Base-by-base conservation (phyloP, 768 basidiomycete species). In the Pleurotus giganteus region DNA sequence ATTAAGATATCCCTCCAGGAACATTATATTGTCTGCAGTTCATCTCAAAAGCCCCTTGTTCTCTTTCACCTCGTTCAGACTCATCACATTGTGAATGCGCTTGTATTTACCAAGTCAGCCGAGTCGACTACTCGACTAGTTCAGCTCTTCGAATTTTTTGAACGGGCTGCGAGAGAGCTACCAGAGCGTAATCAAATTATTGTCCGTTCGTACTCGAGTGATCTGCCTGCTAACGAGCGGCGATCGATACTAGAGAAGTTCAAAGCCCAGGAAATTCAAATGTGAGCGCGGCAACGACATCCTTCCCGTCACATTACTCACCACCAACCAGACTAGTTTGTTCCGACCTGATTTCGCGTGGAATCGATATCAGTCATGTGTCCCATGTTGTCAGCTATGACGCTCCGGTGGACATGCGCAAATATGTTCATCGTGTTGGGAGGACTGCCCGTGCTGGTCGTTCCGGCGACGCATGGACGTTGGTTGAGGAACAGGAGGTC, bases 361-460 rank as follows among this genome's bases (percentile, higher is more conserved):
- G 97, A 9, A 94, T 98, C 57, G 96, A 98, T 64, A 90, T 99
- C 55, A 89, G 86, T 55, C 85, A 92, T 59, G 92, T 98, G 29
- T 83, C 86, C 2, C 91, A 97, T 68, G 96, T 99, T 27, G 83
- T 99, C 44, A 94, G 88, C 64, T 98, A 99, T 68, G 97, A 99
- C 66, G 86, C 84, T 2, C 95, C 97, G 7, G 81, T 97, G n/a
- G 97, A 98, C 67, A 94, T 98, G 83, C 82, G 93, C 47, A 98
- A 98, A 69, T 99, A 99, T 65, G 91, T 99, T 9, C 97, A 99
- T 69, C 88, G 97, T 51, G 96, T 95, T 7, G 97, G 97, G 19
- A 81, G 97, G 41, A 98, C 97, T 4, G 97, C 97, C 2, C 82
- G 97, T 47, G 97, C 97, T 2, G 97, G 97, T 6, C 78, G 89